Conservation (phyloP, 192 early-diverging fungal genomes). For the Neocallimastix lanati region DNA sequence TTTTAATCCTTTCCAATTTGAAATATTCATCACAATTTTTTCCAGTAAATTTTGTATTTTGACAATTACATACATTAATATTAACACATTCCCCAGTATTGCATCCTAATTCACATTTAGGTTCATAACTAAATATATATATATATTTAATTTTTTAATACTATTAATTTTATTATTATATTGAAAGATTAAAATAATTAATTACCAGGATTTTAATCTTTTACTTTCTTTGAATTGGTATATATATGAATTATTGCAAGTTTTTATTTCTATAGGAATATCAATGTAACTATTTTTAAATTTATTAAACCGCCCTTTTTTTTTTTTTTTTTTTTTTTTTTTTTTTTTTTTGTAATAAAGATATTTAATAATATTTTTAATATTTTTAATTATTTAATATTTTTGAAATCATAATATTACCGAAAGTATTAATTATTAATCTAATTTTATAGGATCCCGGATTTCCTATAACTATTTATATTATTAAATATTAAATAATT, state of each 20-base stretch:
- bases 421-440: not conserved
- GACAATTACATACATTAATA: not conserved
- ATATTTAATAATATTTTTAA: too few relatives aligned
- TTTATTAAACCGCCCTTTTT: not conserved
- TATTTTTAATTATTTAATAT: not conserved
- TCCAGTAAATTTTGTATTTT: not conserved
- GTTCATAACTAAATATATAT: not conserved
- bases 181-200: too few relatives aligned
- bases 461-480: not conserved
- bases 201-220: not conserved
- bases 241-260: not conserved
- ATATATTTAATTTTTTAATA: too few relatives aligned
- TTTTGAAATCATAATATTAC: not conserved
- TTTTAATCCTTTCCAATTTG: not conserved
- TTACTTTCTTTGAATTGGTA: not conserved
- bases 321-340: too few relatives aligned
- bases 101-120: not conserved
- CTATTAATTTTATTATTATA: too few relatives aligned
- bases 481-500: too few relatives aligned
- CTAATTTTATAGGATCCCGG: not conserved
- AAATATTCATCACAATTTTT: not conserved
- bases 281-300: not conserved
- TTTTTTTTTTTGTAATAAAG: too few relatives aligned
- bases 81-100: not conserved
- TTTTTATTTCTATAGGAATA: not conserved